Conservation (phyloP, 2,329 filamentous ascomycete species). For the Mycogone perniciosa region DNA sequence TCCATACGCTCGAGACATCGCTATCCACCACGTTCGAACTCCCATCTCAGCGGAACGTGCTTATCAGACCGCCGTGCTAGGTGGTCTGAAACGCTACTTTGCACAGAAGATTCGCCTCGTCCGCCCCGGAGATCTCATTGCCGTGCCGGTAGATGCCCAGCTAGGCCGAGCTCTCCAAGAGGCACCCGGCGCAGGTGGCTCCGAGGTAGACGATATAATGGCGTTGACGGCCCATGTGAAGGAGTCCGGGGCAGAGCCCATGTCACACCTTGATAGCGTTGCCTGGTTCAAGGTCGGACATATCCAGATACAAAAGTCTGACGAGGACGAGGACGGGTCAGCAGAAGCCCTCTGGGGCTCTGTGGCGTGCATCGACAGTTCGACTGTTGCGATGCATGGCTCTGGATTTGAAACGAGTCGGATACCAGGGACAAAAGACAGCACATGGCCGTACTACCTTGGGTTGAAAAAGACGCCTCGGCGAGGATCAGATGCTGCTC, state of each 20-base stretch:
- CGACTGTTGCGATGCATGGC: slow-evolving; percentile 82
- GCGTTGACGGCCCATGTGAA: slow-evolving; percentile 41
- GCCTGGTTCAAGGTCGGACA: slow-evolving; percentile 92
- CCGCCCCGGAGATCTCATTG: slow-evolving; percentile 80
- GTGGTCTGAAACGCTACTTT: slow-evolving; percentile 83
- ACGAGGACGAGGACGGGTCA: slow-evolving; percentile 51
- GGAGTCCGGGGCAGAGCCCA: slow-evolving; percentile 20
- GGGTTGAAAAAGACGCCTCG: slow-evolving; percentile 63
- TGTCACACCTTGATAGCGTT: slow-evolving; percentile 50
- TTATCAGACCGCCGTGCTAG: slow-evolving; percentile 78
- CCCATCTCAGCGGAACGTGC: slow-evolving; percentile 80
- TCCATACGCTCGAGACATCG: slow-evolving; percentile 67
- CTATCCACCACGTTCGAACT: slow-evolving; percentile 80
- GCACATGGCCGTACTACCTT: slow-evolving; percentile 85
- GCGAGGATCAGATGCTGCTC: slow-evolving; percentile 30
- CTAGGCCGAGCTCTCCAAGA: slow-evolving; percentile 79
- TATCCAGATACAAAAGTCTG: slow-evolving; percentile 52
- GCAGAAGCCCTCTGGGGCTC: slow-evolving; percentile 75
- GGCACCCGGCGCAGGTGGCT: slow-evolving; percentile 49
- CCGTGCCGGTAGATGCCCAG: slow-evolving; percentile 79
- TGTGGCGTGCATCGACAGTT: slow-evolving; percentile 77
- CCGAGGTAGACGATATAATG: slow-evolving; percentile 66
- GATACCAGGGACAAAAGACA: slow-evolving; percentile 68
- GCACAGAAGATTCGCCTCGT: slow-evolving; percentile 75
- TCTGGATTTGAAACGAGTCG: slow-evolving; percentile 80